Base-by-base conservation (phyloP, 2,329 filamentous ascomycete species). In the Aureobasidium melanogenum region DNA sequence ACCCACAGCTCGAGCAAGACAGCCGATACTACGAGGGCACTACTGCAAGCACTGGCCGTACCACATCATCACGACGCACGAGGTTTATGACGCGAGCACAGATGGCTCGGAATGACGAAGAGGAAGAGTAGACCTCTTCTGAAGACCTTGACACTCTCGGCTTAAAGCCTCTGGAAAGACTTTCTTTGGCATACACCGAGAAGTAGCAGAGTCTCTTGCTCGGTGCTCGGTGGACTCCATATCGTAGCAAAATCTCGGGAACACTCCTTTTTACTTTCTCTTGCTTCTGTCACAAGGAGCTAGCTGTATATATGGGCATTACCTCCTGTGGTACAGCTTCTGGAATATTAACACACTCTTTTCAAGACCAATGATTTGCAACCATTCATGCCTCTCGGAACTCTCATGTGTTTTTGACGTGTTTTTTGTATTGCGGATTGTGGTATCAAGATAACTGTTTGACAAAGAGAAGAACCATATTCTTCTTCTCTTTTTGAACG, bases 1-100 rank as follows among this genome's bases (percentile, higher is more conserved):
- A 88, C 64, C 80, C 84, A 39, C 80, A 82, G 66, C 71, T 91
- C 62, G 75, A 76, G 44, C 73, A 77, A 30, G 74, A 76, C 64
- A 74, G 71, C 60, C 75, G 75, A 61, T 81, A 74, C 61, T 79
- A 79, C 65, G 68, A 59, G 24, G 17, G 24, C 24, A 28, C 14
- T 8, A 17, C 24, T 14, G 22, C 30, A 17, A 32, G 17, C 10
- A 41, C 30, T 5, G 44, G 19, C 30, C 34, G 52, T n/a, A 32
- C 14, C 9, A 41, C 56, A 9, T 38, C 56, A 3, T 39, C 56
- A 1, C 19, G 56, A 22, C 43, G 56, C 9, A 39, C 28, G n/a
- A 34, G 54, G 15, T 58, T 44, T 5, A 30, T 58, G 14, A 58
- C 36, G 15, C 32, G 56, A 14, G 56, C 43, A 48, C 38, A 44